These are phyloP conservation scores for Fusarium nelsonii DNA, from an alignment of 2,329 filamentous ascomycete species.

Conservation along the genomic window DNA sequence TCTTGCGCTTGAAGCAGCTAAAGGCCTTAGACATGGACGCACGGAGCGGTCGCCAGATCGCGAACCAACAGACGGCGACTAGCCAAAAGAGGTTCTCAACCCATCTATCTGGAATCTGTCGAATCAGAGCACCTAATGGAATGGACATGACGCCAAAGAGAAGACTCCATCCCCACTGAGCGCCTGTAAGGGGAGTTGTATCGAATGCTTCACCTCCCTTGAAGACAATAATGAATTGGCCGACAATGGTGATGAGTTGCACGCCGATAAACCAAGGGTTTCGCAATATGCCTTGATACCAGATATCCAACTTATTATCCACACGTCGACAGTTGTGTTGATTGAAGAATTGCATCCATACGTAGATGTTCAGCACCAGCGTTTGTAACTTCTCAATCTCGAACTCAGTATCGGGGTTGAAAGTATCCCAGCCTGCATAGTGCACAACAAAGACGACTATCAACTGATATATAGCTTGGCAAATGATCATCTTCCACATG, in stretches of 20 bases:
- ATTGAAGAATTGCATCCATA: constrained; percentile 94
- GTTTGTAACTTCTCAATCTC: constrained; percentile 63
- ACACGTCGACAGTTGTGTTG: constrained; percentile 82
- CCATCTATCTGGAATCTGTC: constrained; percentile 56
- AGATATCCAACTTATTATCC: constrained; percentile 84
- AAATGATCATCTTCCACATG: constrained; percentile 76
- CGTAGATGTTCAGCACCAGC: constrained; percentile 86
- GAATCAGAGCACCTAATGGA: constrained; percentile 66
- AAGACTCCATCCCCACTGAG: constrained; percentile 78
- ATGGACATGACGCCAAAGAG: constrained; percentile 75
- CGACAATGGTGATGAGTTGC: constrained; percentile 73
- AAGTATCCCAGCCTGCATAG: constrained; percentile 69
- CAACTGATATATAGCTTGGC: constrained; percentile 71
- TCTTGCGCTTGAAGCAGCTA: constrained; percentile 45
- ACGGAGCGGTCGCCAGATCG: constrained; percentile 27
- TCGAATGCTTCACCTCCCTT: constrained; percentile 77
- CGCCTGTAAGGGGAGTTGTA: constrained; percentile 69
- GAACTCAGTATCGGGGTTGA: constrained; percentile 61
- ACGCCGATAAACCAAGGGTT: constrained; percentile 84
- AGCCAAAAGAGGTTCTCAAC: constrained; percentile 48
- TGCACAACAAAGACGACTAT: constrained; percentile 70
- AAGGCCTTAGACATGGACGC: constrained; percentile 26
- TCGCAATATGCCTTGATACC: constrained; percentile 77
- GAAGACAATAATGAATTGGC: constrained; percentile 79
- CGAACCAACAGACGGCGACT: constrained; percentile 2